Evolutionary conservation across 164 flowering plant species (phyloP).

Genomic region (Amborella trichopoda): DNA sequence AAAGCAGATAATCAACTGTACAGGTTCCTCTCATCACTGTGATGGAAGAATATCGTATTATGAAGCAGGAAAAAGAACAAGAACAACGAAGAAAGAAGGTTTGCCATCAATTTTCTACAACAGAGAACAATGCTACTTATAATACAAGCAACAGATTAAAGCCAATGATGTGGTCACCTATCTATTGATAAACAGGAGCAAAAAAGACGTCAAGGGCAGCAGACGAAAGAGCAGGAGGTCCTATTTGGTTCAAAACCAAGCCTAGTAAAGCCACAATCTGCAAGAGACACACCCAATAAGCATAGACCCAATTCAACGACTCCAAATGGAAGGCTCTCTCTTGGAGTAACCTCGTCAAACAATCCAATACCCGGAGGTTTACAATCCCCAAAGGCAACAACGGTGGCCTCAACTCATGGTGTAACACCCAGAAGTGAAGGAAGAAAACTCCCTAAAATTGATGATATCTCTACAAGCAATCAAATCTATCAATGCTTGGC

Average conservation of each 20-base stretch:
- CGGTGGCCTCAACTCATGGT: conserved; percentile 23
- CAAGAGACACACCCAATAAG: conserved; percentile 46
- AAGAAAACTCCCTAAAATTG: background rate
- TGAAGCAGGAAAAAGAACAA: conserved; percentile 77
- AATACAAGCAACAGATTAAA: background rate
- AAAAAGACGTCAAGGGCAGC: conserved; percentile 68
- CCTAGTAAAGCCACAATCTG: conserved; percentile 57
- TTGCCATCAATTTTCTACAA: no score
- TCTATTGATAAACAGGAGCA: conserved; percentile 51
- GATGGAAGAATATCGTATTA: conserved; percentile 67
- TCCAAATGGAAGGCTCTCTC: conserved; percentile 44
- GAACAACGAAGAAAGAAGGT: conserved; percentile 74
- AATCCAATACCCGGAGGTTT: conserved; percentile 23
- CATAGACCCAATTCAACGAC: conserved; percentile 59
- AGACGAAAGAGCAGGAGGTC: conserved; percentile 64
- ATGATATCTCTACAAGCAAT: conserved; percentile 16
- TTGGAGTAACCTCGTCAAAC: conserved; percentile 46
- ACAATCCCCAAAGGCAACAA: conserved; percentile 9
- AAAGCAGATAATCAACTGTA: no score
- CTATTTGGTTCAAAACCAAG: conserved; percentile 87
- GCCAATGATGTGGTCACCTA: background rate
- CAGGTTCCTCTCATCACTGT: conserved; percentile 71
- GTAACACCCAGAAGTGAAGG: conserved; percentile 31
- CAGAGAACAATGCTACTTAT: background rate
- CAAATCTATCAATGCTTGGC: no score